Evolutionary conservation across 2,329 filamentous ascomycete species (phyloP).

Genomic region (Clonostachys rosea): DNA sequence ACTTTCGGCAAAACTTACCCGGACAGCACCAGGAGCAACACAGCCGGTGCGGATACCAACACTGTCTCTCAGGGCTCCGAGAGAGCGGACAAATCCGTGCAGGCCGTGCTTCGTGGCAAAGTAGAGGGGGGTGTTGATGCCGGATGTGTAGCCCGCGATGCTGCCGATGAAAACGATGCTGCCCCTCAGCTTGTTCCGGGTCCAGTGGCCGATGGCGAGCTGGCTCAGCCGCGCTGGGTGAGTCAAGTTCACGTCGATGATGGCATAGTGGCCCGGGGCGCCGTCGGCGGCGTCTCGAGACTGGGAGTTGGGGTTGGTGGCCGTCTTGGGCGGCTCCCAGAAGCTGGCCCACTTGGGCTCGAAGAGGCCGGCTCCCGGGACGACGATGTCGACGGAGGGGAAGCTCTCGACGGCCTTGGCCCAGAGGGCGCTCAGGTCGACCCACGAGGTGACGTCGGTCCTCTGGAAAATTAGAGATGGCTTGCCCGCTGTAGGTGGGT

Average conservation of each 20-base stretch:
- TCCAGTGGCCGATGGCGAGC: conserved; percentile 30
- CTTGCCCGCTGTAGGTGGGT: conserved; percentile 7
- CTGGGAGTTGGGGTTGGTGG: conserved; percentile 15
- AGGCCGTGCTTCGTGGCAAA: conserved; percentile 28
- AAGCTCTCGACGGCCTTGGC: conserved; percentile 16
- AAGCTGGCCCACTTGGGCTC: conserved; percentile 28
- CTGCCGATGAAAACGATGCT: conserved; percentile 25
- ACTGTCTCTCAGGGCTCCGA: conserved; percentile 18
- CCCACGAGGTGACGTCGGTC: conserved; percentile 29
- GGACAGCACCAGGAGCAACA: conserved; percentile 24
- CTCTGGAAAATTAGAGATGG: conserved; percentile 24
- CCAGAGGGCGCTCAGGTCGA: conserved; percentile 22
- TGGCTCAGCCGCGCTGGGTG: conserved; percentile 29
- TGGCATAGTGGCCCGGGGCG: conserved; percentile 22
- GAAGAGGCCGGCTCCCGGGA: conserved; percentile 28
- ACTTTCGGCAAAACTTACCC: conserved; percentile 9
- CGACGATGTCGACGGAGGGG: conserved; percentile 24
- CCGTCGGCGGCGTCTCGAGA: conserved; percentile 17
- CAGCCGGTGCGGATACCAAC: conserved; percentile 23
- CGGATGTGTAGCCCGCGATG: conserved; percentile 21
- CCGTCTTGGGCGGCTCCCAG: conserved; percentile 24
- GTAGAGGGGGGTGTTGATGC: conserved; percentile 25
- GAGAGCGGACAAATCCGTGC: conserved; percentile 23
- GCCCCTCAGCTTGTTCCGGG: conserved; percentile 15
- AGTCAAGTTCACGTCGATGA: conserved; percentile 28